Evolutionary conservation across 2,329 filamentous ascomycete species (phyloP), one percentile per base, ranked within the genome.

Genomic region (Aspergillus arachidicola): DNA sequence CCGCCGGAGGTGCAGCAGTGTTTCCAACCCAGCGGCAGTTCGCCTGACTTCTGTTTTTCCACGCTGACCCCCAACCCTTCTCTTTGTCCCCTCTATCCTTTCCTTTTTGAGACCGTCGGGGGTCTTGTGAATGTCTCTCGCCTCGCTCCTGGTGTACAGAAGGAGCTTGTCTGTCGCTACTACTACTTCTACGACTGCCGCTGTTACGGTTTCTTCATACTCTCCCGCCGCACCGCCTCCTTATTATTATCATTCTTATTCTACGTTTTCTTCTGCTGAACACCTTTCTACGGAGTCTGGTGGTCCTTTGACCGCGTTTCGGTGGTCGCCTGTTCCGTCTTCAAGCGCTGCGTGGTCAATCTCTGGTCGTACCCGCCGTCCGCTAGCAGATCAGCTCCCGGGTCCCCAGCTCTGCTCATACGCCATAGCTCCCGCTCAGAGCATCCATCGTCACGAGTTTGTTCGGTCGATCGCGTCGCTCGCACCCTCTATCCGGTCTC

Each of bases 51-150:
- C 60, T 55, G 50, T 58, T 46, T 41, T 46, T 67, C 43, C 57
- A 38, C 28, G 48, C 28, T 34, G 26, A n/a, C 51, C 43, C 60
- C 48, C 58, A 56, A 58, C 58, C 55, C 58, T 28, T 60, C 54
- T 32, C 51, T 59, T 57, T 62, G 61, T 64, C 59, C 62, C 64
- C 61, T 62, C 26, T 65, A 63, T 65, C 65, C 54, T 50, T 57
- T 62, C 64, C 61, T 67, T 65, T 60, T n/a, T 61, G 23, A 55
- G 59, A 48, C 57, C 60, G 41, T 65, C 63, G 61, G 64, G 38
- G 64, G 60, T 62, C 62, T 67, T 63, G 73, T 76, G 75, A 72
- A 78, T 78, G 76, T 77, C 73, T 75, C 70, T 66, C 63, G 69
- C 62, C 68, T 72, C 71, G 71, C 66, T 72, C 54, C 63, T 59